Evolutionary conservation across 2,329 filamentous ascomycete genomes (phyloP), one percentile per base, ranked within the genome.

Genomic region (Penicillium janthinellum): DNA sequence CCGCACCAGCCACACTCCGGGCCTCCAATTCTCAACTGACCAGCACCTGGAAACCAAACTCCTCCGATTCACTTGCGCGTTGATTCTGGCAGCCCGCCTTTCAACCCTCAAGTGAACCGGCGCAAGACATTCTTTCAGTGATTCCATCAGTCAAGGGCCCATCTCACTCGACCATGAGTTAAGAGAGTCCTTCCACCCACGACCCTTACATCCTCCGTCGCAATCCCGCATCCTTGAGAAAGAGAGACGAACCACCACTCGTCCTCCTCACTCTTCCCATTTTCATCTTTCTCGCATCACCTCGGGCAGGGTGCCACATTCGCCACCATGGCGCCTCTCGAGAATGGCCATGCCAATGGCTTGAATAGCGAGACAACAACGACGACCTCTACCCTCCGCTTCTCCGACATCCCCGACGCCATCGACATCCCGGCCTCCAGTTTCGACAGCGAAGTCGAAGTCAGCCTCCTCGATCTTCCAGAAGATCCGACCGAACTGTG

Each of bases 401-500:
- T 87, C 73, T 82, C 84, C 58, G 84, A 87, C 69, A 86, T 88
- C 48, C 86, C 86, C 41, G 81, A 82, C 54, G 82, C 83, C 58
- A 86, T 89, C 70, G 86, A 87, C 70, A 87, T 89, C 69, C 86
- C 86, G 57, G 84, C 88, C 58, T 83, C 82, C 56, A 86, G 81
- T 60, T 79, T 80, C 56, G 86, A 88, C 67, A 85, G 83, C 63
- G 85, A 87, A 68, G 95, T 99, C 75, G 95, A 98, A 79, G 91
- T 99, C 71, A 91, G 96, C 73, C 86, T 98, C 56, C 90, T 93
- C 73, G 91, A 94, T 65, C 87, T 97, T 41, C 86, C 93, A 61
- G 95, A 98, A 75, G 95, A 98, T 73, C 91, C 92, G 20, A 96
- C 91, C 49, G 95, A 99, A 79, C 85, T 99, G 5, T 99, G 95